Evolutionary conservation across 179 eudicot genomes (phyloP), one percentile per base, ranked within the genome.

Genomic region (Silene vulgaris): DNA sequence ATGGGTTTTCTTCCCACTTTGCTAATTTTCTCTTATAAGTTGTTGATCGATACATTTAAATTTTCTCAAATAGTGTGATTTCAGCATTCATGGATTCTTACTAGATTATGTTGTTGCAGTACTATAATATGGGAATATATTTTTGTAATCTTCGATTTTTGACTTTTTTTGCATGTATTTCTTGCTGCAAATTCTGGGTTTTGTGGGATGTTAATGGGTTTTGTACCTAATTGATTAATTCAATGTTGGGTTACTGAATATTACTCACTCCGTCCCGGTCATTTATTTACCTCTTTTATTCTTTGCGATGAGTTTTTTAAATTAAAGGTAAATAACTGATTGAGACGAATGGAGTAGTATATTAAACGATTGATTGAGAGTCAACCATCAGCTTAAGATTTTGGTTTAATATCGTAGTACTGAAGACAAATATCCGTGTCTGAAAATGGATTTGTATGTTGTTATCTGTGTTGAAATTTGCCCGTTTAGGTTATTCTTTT

Each of bases 161-260:
- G 13, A 13, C 11, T 3, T 20, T 43, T 19, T 1, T 43, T 5
- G 72, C 57, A 69, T 69, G 72, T 71, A 45, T 26, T 71, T 21
- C 1, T 50, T 71, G n/a, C 74, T 50, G 62, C 5, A 20, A 52
- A 21, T 50, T 50, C 62, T 71, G 62, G 37, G 74, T 61, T 61
- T 61, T 61, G 16, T 50, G 56, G 56, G 56, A 12, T 68, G 52
- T 68, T 68, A 37, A 17, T 67, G 19, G n/a, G 2, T 7, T 35
- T 35, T 35, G 52, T 11, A 35, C 71, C 71, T 14, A 3, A 26
- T 67, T 35, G 4, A 35, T n/a, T n/a, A n/a, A 8, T 67, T 66
- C 52, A 16, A 32, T 66, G 48, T 8, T 61, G 3, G 30, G 8
- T 61, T 61, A 61, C 30, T 8, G 4, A 20, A 21, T 8, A 61